Conservation (phyloP, 2,329 filamentous ascomycete genomes). For the Teratosphaeria epicoccoides region DNA sequence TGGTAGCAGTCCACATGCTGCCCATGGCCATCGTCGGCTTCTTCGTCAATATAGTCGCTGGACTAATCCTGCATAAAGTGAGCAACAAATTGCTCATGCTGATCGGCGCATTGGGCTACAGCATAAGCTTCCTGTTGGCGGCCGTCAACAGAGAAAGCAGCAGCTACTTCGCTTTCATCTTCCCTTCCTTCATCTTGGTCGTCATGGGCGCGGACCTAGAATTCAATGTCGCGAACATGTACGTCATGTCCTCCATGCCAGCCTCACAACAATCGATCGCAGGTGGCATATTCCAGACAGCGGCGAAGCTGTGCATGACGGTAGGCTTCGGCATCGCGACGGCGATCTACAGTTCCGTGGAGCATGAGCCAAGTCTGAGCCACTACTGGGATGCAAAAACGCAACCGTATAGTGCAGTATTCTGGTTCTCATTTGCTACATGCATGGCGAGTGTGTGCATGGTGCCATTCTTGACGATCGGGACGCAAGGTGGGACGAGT, state of each 20-base stretch:
- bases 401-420: constrained; percentile 42
- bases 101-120: constrained; percentile 37
- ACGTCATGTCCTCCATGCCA: constrained; percentile 56
- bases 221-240: constrained; percentile 64
- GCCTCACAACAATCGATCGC: constrained; percentile 54
- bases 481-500: constrained; percentile 44
- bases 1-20: constrained; percentile 52
- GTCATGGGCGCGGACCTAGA: constrained; percentile 59
- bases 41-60: constrained; percentile 52
- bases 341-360: constrained; percentile 44
- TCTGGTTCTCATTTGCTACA: constrained; percentile 40
- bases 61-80: constrained; percentile 50
- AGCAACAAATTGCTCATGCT: constrained; percentile 55
- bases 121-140: constrained; percentile 42
- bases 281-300: constrained; percentile 58
- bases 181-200: constrained; percentile 49
- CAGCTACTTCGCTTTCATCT: constrained; percentile 56
- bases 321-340: constrained; percentile 53
- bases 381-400: constrained; percentile 35
- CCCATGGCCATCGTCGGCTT: constrained; percentile 56
- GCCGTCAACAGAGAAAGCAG: constrained; percentile 45
- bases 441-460: constrained; percentile 36
- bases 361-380: constrained; percentile 22
- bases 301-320: constrained; percentile 49
- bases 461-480: constrained; percentile 43